Base-by-base conservation (phyloP, 176 grass and related monocot species). In the Bolboschoenus planiculmis region DNA sequence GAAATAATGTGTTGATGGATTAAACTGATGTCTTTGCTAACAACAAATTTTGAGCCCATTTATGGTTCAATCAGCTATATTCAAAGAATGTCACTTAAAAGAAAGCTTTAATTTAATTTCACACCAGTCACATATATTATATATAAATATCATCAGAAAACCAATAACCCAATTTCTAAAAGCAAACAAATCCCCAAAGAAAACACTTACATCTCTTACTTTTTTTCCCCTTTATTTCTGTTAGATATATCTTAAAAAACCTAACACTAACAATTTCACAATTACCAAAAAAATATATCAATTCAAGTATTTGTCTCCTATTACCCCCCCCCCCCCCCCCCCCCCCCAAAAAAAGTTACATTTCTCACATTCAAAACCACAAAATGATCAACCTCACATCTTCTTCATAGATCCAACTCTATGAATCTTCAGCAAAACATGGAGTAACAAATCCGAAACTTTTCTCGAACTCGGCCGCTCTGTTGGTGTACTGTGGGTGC, bases 401-500 rank as follows among this genome's bases (percentile, higher is more conserved):
- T 82, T 88, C 83, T 78, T 88, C 54, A 70, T 79, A 23, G 83
- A 82, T 6, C 43, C 81, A 27, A 83, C 71, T 20, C 88, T 80
- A 10, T 91, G 85, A 79, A 90, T 85, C 88, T 91, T 89, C 34
- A 87, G 84, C 20, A 88, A 90, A 43, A 93, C 51, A 83, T 93
- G 92, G 23, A 93, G 86, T 53, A 99, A 83, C 73, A 87, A 85
- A 26, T 99, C 96, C 18, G 92, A 93, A 43, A 95, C 93, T 76
- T 91, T 91, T 65, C 96, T 78, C 0, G 90, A 90, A 63, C 85
- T 99, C 4, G 92, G 96, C 82, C 96, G 76, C 80, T 99, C 96
- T 31, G 65, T 87, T 1, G 96, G 87, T 16, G 86, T 55, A 6
- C 53, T 76, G 78, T 50, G 85, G 0, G 96, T 99, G 81, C 96